Conservation (phyloP, 805 yeast genomes). For the Yarrowia hollandica region DNA sequence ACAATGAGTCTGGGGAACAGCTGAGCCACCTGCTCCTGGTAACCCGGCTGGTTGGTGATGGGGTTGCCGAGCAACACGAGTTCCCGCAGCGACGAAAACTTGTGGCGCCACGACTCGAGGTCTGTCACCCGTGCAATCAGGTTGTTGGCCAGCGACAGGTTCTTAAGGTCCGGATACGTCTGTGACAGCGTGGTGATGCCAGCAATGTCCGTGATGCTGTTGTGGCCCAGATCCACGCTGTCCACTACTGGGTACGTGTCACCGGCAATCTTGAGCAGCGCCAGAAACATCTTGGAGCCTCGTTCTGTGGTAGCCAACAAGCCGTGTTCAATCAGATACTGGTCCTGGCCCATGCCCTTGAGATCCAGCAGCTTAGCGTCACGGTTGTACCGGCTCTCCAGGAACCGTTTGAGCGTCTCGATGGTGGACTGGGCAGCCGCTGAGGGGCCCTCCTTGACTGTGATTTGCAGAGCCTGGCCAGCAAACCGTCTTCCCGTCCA, state of each 20-base stretch:
- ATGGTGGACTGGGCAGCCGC: slow-evolving; percentile 48
- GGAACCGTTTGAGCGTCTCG: slow-evolving; percentile 58
- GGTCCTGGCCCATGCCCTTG: slow-evolving; percentile 63
- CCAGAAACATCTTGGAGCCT: slow-evolving; percentile 82
- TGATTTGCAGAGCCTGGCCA: slow-evolving; percentile 62
- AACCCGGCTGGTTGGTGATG: slow-evolving; percentile 48
- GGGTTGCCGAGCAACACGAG: slow-evolving; percentile 80
- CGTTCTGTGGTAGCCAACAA: slow-evolving; percentile 61
- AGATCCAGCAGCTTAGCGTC: slow-evolving; percentile 67
- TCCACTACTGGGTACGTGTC: slow-evolving; percentile 55
- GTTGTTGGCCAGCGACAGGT: slow-evolving; percentile 79
- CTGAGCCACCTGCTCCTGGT: slow-evolving; percentile 62
- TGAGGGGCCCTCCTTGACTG: slow-evolving; percentile 37
- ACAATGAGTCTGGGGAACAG: slow-evolving; percentile 78
- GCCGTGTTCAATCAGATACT: slow-evolving; percentile 58
- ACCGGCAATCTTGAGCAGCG: slow-evolving; percentile 77
- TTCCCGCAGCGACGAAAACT: slow-evolving; percentile 72
- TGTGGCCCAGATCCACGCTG: slow-evolving; percentile 54
- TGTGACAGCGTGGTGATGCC: slow-evolving; percentile 64
- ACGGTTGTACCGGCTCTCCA: slow-evolving; percentile 67
- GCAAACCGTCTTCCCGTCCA: slow-evolving; percentile 84
- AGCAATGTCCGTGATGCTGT: slow-evolving; percentile 62
- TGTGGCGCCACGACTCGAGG: slow-evolving; percentile 75
- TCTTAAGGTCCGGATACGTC: slow-evolving; percentile 72
- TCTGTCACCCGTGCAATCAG: slow-evolving; percentile 57